Percentiles rank a stretch among this genome's conserved stretches.
Conservation (phyloP, 148 eudicot species). For the Hydrangea macrophylla region DNA sequence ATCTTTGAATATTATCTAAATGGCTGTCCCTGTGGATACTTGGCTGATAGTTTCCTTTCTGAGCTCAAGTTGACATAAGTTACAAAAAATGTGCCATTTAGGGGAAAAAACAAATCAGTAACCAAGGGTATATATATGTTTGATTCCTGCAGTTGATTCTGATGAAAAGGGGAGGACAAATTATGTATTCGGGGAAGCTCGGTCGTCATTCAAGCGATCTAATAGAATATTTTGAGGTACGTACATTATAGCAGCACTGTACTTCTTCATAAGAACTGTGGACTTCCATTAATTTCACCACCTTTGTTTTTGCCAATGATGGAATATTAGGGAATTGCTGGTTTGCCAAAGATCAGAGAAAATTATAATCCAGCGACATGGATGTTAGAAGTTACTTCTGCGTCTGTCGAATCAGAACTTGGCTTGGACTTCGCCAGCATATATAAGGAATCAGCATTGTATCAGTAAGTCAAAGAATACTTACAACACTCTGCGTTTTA, state of each 20-base stretch:
- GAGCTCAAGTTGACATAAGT: background rate
- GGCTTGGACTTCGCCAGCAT: constrained; percentile 31
- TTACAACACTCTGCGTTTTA: background rate
- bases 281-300: background rate
- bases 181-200: constrained; percentile 42
- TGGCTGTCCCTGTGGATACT: no score
- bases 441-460: constrained; percentile 33
- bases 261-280: background rate
- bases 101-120: background rate
- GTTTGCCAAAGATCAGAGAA: constrained; percentile 41
- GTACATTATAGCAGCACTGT: background rate
- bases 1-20: background rate
- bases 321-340: constrained; percentile 39
- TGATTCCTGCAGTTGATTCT: constrained; percentile 33
- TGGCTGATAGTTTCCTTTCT: background rate
- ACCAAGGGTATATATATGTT: background rate
- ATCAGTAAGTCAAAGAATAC: constrained; percentile 24
- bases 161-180: constrained; percentile 33
- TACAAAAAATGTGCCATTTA: background rate
- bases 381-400: constrained; percentile 47
- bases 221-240: constrained; percentile 47
- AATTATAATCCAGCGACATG: constrained; percentile 60
- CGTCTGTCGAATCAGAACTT: constrained; percentile 32
- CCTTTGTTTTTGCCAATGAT: background rate
- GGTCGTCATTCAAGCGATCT: constrained; percentile 35